Percentiles rank a stretch among this genome's conserved stretches.
Conservation (phyloP, 2,329 filamentous ascomycete species). For the Leptosphaerulina australis region DNA sequence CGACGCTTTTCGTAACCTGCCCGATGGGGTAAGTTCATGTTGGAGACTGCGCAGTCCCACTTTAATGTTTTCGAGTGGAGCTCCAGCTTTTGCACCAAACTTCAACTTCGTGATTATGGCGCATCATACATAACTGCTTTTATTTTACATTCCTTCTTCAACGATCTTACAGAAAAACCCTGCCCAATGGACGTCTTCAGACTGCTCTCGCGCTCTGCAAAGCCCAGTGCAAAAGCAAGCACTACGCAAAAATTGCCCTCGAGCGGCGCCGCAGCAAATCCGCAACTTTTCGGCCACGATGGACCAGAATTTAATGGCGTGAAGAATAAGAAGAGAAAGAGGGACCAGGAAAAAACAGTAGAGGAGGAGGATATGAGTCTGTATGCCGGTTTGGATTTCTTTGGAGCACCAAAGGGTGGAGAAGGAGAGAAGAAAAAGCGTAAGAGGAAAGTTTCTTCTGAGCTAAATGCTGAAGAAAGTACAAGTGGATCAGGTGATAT, state of each 20-base stretch:
- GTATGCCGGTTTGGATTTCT: conserved; percentile 53
- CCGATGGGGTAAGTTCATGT: background rate
- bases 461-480: conserved; percentile 8
- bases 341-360: conserved; percentile 32
- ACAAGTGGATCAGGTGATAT: conserved; percentile 1
- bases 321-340: conserved; percentile 51
- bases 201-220: conserved; percentile 72
- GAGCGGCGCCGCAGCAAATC: conserved; percentile 66
- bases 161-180: too few relatives aligned
- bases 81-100: conserved; percentile 24
- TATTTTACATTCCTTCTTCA: too few relatives aligned
- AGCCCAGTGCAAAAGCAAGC: conserved; percentile 51
- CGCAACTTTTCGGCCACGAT: conserved; percentile 67
- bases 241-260: conserved; percentile 63
- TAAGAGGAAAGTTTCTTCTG: conserved; percentile 21
- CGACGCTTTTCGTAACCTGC: background rate
- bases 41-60: too few relatives aligned
- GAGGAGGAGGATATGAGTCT: conserved; percentile 20
- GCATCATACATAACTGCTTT: background rate
- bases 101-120: background rate
- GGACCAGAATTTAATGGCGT: conserved; percentile 30
- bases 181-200: conserved; percentile 82
- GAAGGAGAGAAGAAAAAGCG: conserved; percentile 26
- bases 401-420: conserved; percentile 36
- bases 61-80: conserved; percentile 28